These are phyloP conservation scores for Nitzschia palea DNA, from an alignment of 108 stramenopile genomes.

Conservation along the genomic window DNA sequence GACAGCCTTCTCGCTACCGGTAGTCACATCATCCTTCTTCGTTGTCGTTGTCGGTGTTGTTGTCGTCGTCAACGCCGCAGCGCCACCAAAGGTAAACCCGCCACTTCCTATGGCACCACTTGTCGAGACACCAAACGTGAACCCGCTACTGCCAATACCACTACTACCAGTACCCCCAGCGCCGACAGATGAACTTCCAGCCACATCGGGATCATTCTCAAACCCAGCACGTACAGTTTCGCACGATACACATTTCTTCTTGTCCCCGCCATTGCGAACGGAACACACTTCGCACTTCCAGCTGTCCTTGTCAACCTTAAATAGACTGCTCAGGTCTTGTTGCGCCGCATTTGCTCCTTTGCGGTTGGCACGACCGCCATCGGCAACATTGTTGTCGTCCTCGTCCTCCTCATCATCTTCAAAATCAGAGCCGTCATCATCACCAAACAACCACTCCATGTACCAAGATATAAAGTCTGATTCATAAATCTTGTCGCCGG, in stretches of 20 bases:
- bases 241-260: slow-evolving; percentile 69
- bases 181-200: neutral
- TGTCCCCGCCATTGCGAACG: slow-evolving; percentile 58
- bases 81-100: slow-evolving; percentile 61
- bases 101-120: slow-evolving; percentile 46
- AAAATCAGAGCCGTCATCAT: slow-evolving; percentile 17
- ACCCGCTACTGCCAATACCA: slow-evolving; percentile 56
- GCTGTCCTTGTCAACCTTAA: slow-evolving; percentile 55
- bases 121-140: slow-evolving; percentile 41
- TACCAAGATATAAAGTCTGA: slow-evolving; percentile 83
- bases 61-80: slow-evolving; percentile 4
- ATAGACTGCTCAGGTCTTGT: slow-evolving; percentile 48
- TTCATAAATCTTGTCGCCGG: slow-evolving; percentile 25
- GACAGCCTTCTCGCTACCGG: neutral
- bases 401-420: slow-evolving; percentile 60
- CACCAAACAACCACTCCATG: slow-evolving; percentile 83
- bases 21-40: neutral
- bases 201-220: slow-evolving; percentile 21
- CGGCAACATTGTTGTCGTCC: slow-evolving; percentile 24
- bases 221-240: slow-evolving; percentile 74
- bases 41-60: slow-evolving; percentile 2
- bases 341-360: slow-evolving; percentile 13
- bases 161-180: neutral
- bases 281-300: slow-evolving; percentile 90
- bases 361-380: too few relatives aligned